Evolutionary conservation across 192 early-diverging fungal genomes (phyloP).

Genomic region (Coemansia sp.): DNA sequence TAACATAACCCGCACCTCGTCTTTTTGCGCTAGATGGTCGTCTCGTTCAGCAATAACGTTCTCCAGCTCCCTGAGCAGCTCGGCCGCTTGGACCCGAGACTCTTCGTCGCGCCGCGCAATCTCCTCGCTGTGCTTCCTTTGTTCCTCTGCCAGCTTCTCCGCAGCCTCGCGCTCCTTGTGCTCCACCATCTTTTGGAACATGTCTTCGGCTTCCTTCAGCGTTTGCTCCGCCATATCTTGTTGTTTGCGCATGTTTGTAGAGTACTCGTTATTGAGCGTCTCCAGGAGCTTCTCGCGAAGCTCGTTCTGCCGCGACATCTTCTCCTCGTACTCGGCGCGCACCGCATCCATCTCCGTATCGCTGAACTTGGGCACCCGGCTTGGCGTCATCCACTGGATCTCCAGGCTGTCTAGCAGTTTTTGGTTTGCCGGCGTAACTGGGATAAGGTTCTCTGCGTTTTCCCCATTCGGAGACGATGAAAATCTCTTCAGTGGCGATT

Average conservation of each 20-base stretch:
- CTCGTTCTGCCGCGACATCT: conserved; percentile 36
- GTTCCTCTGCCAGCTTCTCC: conserved; percentile 22
- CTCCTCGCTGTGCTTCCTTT: conserved; percentile 21
- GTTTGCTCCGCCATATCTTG: conserved; percentile 36
- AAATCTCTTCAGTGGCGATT: conserved; percentile 21
- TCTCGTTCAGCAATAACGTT: conserved; percentile 25
- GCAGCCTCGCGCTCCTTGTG: conserved; percentile 36
- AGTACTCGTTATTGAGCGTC: conserved; percentile 43
- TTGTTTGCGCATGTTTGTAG: conserved; percentile 36
- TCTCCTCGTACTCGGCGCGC: conserved; percentile 28
- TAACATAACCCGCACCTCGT: conserved; percentile 22
- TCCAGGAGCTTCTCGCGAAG: conserved; percentile 45
- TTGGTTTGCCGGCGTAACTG: conserved; percentile 49
- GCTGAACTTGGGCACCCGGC: conserved; percentile 51
- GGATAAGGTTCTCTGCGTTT: conserved; percentile 22
- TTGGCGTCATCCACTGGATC: conserved; percentile 51
- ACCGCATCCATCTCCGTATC: conserved; percentile 37
- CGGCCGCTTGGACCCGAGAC: conserved; percentile 16
- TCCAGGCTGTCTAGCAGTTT: conserved; percentile 48
- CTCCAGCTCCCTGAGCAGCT: conserved; percentile 39
- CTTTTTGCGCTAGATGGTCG: conserved; percentile 17
- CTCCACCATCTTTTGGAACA: conserved; percentile 30
- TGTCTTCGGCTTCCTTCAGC: conserved; percentile 31
- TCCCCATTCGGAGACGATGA: conserved; percentile 7
- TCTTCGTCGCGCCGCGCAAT: conserved; percentile 38